phyloP scores from a whole-genome alignment of 352 stramenopile genomes.

The Phytophthora palmivora region DNA sequence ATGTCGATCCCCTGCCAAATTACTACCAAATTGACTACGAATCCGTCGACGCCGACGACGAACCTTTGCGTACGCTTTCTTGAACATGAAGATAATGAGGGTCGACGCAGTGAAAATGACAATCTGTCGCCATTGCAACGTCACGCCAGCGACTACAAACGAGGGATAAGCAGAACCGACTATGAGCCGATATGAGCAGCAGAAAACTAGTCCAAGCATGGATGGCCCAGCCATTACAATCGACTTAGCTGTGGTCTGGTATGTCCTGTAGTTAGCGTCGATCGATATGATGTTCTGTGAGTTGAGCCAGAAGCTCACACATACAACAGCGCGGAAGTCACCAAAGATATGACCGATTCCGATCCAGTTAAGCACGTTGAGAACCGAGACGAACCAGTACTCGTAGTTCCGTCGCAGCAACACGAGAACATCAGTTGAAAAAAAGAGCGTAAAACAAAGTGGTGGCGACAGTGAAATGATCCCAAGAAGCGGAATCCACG shows the following conservation, averaged over 20 bases:
- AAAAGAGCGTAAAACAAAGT: conserved; percentile 23
- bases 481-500: conserved; percentile 18
- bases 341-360: conserved; percentile 29
- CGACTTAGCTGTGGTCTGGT: conserved; percentile 23
- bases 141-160: conserved; percentile 11
- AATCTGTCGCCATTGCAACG: conserved; percentile 29
- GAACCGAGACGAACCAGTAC: conserved; percentile 39
- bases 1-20: conserved; percentile 12
- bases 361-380: conserved; percentile 42
- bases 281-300: conserved; percentile 35
- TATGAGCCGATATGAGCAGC: conserved; percentile 30
- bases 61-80: conserved; percentile 18
- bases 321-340: conserved; percentile 29
- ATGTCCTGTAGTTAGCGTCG: conserved; percentile 44
- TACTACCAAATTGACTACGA: background rate
- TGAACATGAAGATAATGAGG: conserved; percentile 37
- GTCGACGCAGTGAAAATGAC: conserved; percentile 36
- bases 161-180: conserved; percentile 7
- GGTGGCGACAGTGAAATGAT: conserved; percentile 13
- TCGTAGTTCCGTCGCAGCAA: conserved; percentile 32
- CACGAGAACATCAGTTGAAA: conserved; percentile 30
- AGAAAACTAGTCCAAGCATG: conserved; percentile 31
- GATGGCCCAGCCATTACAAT: conserved; percentile 36
- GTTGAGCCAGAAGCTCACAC: conserved; percentile 30
- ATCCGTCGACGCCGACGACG: background rate